A percentile compares a stretch with the other conserved stretches of the same genome.
These are phyloP conservation scores for Pichia sp. DNA, from an alignment of 1,139 yeast species.

Conservation along the genomic window DNA sequence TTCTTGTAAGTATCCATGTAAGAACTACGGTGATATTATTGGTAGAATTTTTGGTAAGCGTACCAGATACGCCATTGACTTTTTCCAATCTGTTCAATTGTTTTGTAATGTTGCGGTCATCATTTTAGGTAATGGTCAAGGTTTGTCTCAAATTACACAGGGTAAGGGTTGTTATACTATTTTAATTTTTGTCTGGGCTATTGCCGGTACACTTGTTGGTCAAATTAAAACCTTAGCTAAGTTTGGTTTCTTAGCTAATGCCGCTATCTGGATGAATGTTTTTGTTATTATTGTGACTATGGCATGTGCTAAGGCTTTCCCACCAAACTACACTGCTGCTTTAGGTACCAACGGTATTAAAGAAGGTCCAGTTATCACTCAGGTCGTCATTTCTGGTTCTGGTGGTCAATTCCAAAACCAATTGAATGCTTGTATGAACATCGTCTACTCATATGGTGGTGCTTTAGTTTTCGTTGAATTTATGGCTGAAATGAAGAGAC, in stretches of 20 bases:
- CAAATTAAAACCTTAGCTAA: slow-evolving; percentile 32
- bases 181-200: slow-evolving; percentile 33
- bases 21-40: slow-evolving; percentile 33
- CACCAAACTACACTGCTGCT: slow-evolving; percentile 30
- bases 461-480: slow-evolving; percentile 37
- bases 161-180: slow-evolving; percentile 33
- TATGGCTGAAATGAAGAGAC: slow-evolving; percentile 38
- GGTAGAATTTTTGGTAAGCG: slow-evolving; percentile 29
- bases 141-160: slow-evolving; percentile 32
- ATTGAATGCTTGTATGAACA: slow-evolving; percentile 34
- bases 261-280: slow-evolving; percentile 37
- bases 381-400: slow-evolving; percentile 8
- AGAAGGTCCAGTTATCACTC: slow-evolving; percentile 19
- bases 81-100: slow-evolving; percentile 33
- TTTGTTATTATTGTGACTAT: slow-evolving; percentile 33
- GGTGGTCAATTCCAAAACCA: slow-evolving; percentile 18
- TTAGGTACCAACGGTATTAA: slow-evolving; percentile 17
- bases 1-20: slow-evolving; percentile 33
- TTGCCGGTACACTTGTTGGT: slow-evolving; percentile 34
- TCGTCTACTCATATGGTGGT: slow-evolving; percentile 41
- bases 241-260: slow-evolving; percentile 34
- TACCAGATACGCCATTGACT: slow-evolving; percentile 27
- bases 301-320: slow-evolving; percentile 29
- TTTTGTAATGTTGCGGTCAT: slow-evolving; percentile 35
- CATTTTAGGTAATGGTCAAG: slow-evolving; percentile 33